Base-by-base conservation (phyloP, 352 stramenopile genomes). In the Pythium aphanidermatum region DNA sequence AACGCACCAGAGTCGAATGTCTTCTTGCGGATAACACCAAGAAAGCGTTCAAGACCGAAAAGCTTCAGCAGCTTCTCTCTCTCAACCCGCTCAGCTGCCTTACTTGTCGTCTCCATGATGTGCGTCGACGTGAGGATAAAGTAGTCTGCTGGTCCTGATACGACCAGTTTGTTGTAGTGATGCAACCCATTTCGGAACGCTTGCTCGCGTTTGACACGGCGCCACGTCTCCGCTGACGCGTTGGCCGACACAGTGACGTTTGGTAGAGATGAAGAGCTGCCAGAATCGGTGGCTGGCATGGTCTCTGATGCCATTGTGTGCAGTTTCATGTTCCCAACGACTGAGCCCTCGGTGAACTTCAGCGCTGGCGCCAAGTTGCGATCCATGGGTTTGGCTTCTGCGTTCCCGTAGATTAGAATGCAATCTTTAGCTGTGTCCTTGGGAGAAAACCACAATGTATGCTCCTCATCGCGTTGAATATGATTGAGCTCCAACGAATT, bases 121-220 rank as follows among this genome's bases (percentile, higher is more conserved):
- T 57, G 24, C n/a, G 40, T 40, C 3, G 55, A 45, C 23, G 47
- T 63, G 16, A 63, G 41, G 6, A 63, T 3, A 21, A 63, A 58
- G 46, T 55, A 63, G 33, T 63, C 55, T n/a, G 55, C 55, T 9
- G 55, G 55, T 3, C 55, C 55, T 7, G 42, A 45, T 25, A 63
- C 46, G 1, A n/a, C 33, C n/a, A 63, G 29, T 20, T 63, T 63
- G 47, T 46, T 63, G 43, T 63, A 63, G n/a, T 53, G 34, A 10
- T 55, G 35, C 4, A 46, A n/a, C 6, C 55, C 46, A 33, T 63
- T 63, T 13, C 55, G 55, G 34, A 63, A 63, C 13, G 55, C 47
- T 33, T 55, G 48, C 39, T 63, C 55, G 5, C 55, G 55, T 38
- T 63, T 63, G 24, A 63, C 55, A 6, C 55, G 55, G 11, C 47